These are phyloP conservation scores for Durotheca rogersii DNA, from an alignment of 495 filamentous ascomycete species.

Conservation along the genomic window DNA sequence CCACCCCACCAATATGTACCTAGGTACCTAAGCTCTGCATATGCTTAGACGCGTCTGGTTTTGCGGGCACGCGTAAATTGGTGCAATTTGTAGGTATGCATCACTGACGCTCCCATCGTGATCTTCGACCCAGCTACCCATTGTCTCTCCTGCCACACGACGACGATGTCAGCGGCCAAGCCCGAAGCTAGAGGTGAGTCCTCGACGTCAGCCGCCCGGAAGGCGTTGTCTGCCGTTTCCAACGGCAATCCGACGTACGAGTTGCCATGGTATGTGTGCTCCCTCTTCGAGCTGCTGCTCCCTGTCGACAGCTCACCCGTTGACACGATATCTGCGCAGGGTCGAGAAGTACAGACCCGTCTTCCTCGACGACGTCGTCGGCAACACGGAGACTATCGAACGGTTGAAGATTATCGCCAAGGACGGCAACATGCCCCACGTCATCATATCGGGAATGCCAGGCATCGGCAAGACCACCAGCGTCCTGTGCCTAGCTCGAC, in stretches of 20 bases:
- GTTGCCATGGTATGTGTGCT: constrained; percentile 86
- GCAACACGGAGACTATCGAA: constrained; percentile 96
- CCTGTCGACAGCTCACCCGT: constrained; percentile 5
- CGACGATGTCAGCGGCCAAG: constrained; percentile 44
- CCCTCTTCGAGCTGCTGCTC: too few species aligned
- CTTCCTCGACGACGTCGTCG: constrained; percentile 94
- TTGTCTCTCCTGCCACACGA: constrained; percentile 2
- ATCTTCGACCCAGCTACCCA: background rate
- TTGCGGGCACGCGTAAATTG: constrained; percentile 35
- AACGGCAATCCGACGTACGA: constrained; percentile 72
- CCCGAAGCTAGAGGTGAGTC: constrained; percentile 63
- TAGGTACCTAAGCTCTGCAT: background rate
- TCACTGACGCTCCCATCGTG: too few species aligned
- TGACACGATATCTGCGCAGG: constrained; percentile 55
- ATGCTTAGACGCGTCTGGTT: constrained; percentile 22
- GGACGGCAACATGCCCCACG: constrained; percentile 98
- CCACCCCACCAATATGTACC: background rate
- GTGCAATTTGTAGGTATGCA: too few species aligned
- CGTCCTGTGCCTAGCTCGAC: constrained; percentile 87
- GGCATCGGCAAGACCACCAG: constrained; percentile 99
- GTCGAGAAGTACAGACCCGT: constrained; percentile 97
- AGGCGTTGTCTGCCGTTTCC: constrained; percentile 62
- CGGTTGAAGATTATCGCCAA: constrained; percentile 97
- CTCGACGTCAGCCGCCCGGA: constrained; percentile 69
- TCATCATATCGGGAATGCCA: constrained; percentile 99